Base-by-base conservation (phyloP, 208 protist genomes). In the Leptomonas seymouri region DNA sequence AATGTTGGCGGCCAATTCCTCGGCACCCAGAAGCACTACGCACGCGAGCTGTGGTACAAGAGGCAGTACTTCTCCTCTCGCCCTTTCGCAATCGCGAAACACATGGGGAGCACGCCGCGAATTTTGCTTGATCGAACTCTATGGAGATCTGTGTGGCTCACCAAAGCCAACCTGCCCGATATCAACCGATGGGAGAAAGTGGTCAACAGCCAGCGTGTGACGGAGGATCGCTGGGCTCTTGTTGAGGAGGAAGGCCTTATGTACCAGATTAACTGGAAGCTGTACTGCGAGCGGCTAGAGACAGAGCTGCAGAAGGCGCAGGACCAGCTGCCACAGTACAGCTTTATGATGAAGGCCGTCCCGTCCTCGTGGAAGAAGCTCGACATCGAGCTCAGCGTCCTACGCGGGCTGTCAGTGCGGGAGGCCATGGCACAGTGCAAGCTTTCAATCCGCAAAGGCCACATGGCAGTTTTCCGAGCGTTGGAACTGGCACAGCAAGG, bases 351-450 rank as follows among this genome's bases (percentile, higher is more conserved):
- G 86, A 87, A 89, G 28, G 86, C 88, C n/a, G 88, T 91, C 11
- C 92, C 92, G 15, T 90, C 87, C n/a, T 70, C 76, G 16, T 97
- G 92, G 92, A 95, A 95, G 77, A 97, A 97, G 70, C 61, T 97
- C 51, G 92, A 97, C 63, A 93, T 97, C 67, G 86, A 94, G 56
- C 78, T 95, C 53, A 90, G 84, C 65, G 82, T 93, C 25, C 59
- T 95, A 25, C 92, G 92, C 31, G 89, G 89, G n/a, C 76, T 97
- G 7, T 97, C 92, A 1, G 75, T 97, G 49, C 81, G 92, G 8
- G 92, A 97, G 72, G 92, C 90, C 3, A 93, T 94, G 85, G 89
- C 87, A 15, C 92, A 97, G 78, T 95, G 89, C 71, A 97, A 97
- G 77, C 74, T 97, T 9, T 93, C 86, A 1, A 77, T 85, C n/a